Base-by-base conservation (phyloP, 257 asterid species). In the Striga asiatica region DNA sequence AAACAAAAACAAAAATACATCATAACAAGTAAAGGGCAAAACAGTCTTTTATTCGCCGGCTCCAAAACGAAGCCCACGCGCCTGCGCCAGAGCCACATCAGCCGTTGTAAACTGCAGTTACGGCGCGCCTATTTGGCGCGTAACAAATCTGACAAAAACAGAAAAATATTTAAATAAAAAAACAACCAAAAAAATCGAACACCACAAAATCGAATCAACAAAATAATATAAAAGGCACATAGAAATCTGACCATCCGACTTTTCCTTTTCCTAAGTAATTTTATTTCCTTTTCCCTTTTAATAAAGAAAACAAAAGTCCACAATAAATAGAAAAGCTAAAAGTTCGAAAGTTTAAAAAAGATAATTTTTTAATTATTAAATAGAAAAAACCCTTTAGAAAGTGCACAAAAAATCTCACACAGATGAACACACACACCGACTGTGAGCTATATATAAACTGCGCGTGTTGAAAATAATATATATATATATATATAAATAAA, bases 51-150 rank as follows among this genome's bases (percentile, higher is more conserved):
- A 0, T 11, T 50, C 66, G 64, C 66, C 74, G 53, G 56, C 66
- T 54, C 66, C 9, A 19, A 25, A 41, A 56, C 60, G 5, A 32
- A 12, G 32, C 54, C 32, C 54, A 27, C n/a, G 2, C 17, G 18
- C 6, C 49, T 35, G 21, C 60, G 12, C 34, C 21, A 34, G 4
- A 4, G 6, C 14, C 31, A 34, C 48, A 54, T n/a, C 43, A 20
- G 35, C 42, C 60, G 34, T 43, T 13, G 18, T 50, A 50, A 46
- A 9, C 6, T 57, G 12, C 46, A 27, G 54, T 28, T 24, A 49
- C n/a, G 65, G 71, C 56, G 64, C 68, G 75, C 71, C 48, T 54
- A 28, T 60, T 60, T 65, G 76, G 72, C 72, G 76, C 71, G 69
- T 71, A 71, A 60, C 22, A 19, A 64, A 70, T 48, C 66, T 56